Evolutionary conservation across 169 alveolate genomes (phyloP).

Genomic region (Hepatocystis sp.): DNA sequence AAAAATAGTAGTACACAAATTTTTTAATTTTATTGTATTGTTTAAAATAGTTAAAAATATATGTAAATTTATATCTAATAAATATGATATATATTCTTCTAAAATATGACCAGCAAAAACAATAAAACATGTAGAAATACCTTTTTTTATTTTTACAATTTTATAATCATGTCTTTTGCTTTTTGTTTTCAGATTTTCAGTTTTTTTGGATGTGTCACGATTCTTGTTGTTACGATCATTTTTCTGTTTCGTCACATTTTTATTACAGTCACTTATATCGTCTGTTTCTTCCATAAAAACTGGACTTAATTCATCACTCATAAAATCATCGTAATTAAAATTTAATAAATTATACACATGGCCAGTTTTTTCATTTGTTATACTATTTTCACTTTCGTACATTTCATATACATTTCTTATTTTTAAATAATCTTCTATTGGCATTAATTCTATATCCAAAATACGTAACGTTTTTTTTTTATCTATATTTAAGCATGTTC

Average conservation of each 20-base stretch:
- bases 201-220: too few species aligned
- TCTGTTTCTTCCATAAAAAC: slow-evolving; percentile 12
- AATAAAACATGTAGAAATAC: slow-evolving; percentile 25
- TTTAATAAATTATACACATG: slow-evolving; percentile 6
- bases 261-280: too few species aligned
- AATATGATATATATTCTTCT: slow-evolving; percentile 65
- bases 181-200: too few species aligned
- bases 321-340: slow-evolving; percentile 13
- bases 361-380: neutral
- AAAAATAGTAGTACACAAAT: slow-evolving; percentile 45
- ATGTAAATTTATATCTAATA: slow-evolving; percentile 41
- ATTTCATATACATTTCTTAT: slow-evolving; percentile 2
- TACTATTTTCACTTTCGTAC: neutral
- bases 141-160: too few species aligned
- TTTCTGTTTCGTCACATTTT: too few species aligned
- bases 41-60: slow-evolving; percentile 18
- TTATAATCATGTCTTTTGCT: too few species aligned
- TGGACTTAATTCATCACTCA: slow-evolving; percentile 36
- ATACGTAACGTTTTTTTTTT: slow-evolving; percentile 19
- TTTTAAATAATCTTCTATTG: slow-evolving; percentile 23
- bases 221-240: too few species aligned
- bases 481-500: slow-evolving; percentile 20
- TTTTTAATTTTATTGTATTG: slow-evolving; percentile 24
- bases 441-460: slow-evolving; percentile 34
- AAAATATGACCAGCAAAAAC: slow-evolving; percentile 71